These are phyloP conservation scores for Auxenochlorella pyrenoidosa DNA, from an alignment of 139 green algal species.

Conservation along the genomic window DNA sequence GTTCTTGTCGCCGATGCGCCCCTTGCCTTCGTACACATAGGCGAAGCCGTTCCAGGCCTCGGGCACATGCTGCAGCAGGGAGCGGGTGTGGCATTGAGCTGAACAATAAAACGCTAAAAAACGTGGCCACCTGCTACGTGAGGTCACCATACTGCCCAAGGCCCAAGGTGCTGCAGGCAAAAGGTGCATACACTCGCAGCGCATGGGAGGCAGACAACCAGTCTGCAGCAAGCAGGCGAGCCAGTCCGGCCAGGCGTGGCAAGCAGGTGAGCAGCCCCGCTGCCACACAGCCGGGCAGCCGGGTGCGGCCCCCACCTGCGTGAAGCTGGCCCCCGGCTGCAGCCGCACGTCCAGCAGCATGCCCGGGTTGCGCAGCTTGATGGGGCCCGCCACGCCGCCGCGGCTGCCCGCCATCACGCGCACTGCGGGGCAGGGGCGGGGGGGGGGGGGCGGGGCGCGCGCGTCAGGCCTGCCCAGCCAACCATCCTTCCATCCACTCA, in stretches of 20 bases:
- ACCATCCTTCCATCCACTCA: no score
- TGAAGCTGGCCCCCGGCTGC: conserved; percentile 51
- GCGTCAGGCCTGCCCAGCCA: no score
- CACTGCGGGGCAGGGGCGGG: conserved; percentile 38
- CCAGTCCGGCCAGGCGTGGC: no score
- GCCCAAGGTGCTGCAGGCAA: no score
- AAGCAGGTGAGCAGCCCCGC: no score
- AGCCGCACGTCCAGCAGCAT: conserved; percentile 86
- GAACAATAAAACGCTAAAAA: no score
- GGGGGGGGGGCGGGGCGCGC: neutral
- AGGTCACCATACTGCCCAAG: no score
- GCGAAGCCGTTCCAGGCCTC: conserved; percentile 75
- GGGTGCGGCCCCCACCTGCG: conserved; percentile 31
- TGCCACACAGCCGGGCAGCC: neutral
- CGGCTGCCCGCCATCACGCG: conserved; percentile 83
- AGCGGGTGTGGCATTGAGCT: neutral
- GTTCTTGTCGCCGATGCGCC: conserved; percentile 63
- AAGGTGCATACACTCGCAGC: no score
- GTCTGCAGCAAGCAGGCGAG: no score
- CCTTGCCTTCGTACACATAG: conserved; percentile 83
- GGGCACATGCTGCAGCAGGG: neutral
- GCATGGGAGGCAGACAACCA: no score
- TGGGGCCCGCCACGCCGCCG: conserved; percentile 51
- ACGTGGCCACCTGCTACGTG: no score
- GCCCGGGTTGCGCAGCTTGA: conserved; percentile 86